Evolutionary conservation across 768 basidiomycete species (phyloP).

Genomic region (Jaapia argillacea): DNA sequence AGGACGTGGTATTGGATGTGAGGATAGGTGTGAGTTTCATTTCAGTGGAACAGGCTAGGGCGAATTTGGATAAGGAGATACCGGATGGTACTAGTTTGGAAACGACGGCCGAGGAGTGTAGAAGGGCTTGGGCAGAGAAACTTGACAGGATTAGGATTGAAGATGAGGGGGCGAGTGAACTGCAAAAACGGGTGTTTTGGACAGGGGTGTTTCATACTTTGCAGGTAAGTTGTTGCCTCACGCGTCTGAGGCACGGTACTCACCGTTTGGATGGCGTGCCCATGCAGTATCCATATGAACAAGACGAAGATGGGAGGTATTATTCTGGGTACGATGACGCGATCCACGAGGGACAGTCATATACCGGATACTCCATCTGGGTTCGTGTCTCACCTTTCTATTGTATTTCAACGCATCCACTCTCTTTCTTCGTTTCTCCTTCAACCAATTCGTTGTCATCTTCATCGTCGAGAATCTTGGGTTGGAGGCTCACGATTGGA

Average conservation of each 20-base stretch:
- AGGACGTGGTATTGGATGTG: conserved; percentile 31
- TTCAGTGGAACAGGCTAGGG: conserved; percentile 53
- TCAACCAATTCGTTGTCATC: neutral
- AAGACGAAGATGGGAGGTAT: conserved; percentile 54
- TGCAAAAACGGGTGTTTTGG: conserved; percentile 33
- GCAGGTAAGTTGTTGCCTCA: neutral
- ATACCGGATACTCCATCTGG: conserved; percentile 78
- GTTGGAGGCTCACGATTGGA: neutral
- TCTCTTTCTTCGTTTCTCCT: neutral
- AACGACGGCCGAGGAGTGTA: conserved; percentile 35
- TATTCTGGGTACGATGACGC: conserved; percentile 70
- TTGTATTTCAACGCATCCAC: neutral
- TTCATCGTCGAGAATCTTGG: no score
- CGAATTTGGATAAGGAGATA: conserved; percentile 40
- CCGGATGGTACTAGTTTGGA: conserved; percentile 38
- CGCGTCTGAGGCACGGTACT: neutral
- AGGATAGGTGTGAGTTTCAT: conserved; percentile 69
- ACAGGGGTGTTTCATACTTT: neutral
- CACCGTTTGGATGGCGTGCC: neutral
- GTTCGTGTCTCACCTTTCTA: conserved; percentile 23
- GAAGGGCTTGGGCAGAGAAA: conserved; percentile 48
- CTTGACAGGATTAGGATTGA: conserved; percentile 39
- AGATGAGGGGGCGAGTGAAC: conserved; percentile 32
- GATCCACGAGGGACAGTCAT: conserved; percentile 57
- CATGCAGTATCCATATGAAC: conserved; percentile 66